Percentiles rank a stretch among this genome's conserved stretches.
Conservation (phyloP, 2,329 filamentous ascomycete genomes). For the Botrytis fragariae region DNA sequence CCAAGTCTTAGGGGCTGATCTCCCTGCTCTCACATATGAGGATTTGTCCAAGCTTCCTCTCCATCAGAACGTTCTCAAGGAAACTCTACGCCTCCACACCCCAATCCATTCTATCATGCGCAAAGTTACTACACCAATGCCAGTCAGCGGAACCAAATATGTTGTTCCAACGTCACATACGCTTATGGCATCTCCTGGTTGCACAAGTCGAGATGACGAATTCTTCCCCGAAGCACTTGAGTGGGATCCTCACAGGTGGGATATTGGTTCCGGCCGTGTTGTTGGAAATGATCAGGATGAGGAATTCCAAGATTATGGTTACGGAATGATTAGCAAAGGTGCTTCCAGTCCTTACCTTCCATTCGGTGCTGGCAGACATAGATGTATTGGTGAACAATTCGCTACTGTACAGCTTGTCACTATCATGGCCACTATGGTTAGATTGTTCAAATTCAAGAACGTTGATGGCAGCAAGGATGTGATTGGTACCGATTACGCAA, state of each 20-base stretch:
- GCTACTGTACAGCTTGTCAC: constrained; percentile 89
- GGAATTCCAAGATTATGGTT: constrained; percentile 89
- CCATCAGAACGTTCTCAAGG: constrained; percentile 82
- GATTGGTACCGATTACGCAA: constrained; percentile 65
- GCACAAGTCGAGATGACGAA: constrained; percentile 66
- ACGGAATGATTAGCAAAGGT: constrained; percentile 89
- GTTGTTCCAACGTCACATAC: constrained; percentile 77
- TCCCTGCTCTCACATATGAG: constrained; percentile 74
- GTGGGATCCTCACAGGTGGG: constrained; percentile 94
- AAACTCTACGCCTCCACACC: constrained; percentile 85
- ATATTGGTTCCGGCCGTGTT: constrained; percentile 58
- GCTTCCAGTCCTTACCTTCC: constrained; percentile 86
- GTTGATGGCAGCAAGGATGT: constrained; percentile 67
- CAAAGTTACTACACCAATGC: constrained; percentile 84
- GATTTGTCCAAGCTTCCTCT: constrained; percentile 75
- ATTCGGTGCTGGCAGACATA: constrained; percentile 87
- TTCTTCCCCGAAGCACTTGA: constrained; percentile 79
- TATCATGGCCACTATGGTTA: constrained; percentile 73
- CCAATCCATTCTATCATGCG: constrained; percentile 96
- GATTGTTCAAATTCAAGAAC: constrained; percentile 77
- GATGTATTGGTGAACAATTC: constrained; percentile 96
- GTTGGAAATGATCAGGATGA: constrained; percentile 55
- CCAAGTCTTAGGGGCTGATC: constrained; percentile 66
- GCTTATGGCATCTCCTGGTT: constrained; percentile 81
- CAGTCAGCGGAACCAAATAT: constrained; percentile 77